Evolutionary conservation across 371 early-diverging fungal genomes (phyloP).

Genomic region (Mortierella sp.): DNA sequence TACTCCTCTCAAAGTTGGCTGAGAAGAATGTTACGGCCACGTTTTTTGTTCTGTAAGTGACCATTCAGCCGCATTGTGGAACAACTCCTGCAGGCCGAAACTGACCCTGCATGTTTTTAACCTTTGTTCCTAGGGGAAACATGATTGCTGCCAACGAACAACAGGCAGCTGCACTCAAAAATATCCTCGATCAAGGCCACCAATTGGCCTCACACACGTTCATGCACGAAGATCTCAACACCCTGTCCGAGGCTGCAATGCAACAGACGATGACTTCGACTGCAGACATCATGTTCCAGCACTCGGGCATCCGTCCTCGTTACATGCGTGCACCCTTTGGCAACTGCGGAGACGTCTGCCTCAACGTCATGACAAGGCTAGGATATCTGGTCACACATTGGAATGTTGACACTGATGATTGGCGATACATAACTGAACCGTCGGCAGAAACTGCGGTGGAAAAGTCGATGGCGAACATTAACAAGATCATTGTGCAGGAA

Average conservation of each 20-base stretch:
- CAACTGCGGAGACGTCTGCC: conserved; percentile 47
- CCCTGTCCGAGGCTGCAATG: conserved; percentile 20
- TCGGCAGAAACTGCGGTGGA: not conserved
- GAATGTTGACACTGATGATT: conserved; percentile 67
- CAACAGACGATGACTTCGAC: conserved; percentile 26
- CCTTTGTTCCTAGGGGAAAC: conserved; percentile 18
- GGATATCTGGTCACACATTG: conserved; percentile 59
- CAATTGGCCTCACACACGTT: conserved; percentile 70
- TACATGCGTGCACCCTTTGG: conserved; percentile 66
- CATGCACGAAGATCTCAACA: conserved; percentile 56
- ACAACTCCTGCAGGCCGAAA: not conserved
- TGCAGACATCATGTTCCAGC: conserved; percentile 18
- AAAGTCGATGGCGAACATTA: conserved; percentile 23
- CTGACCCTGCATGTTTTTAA: not conserved
- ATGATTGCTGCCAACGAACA: conserved; percentile 9
- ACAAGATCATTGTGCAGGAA: conserved; percentile 13
- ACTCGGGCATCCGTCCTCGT: conserved; percentile 29
- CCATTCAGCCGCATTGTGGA: not conserved
- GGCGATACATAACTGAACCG: conserved; percentile 7
- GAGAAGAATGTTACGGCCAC: conserved; percentile 59
- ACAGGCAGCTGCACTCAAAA: conserved; percentile 45
- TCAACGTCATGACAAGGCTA: conserved; percentile 53
- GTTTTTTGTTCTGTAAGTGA: conserved; percentile 61
- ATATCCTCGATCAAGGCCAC: conserved; percentile 54
- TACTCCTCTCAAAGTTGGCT: conserved; percentile 55